Evolutionary conservation across 2,329 filamentous ascomycete genomes (phyloP).

Genomic region (Sporothrix luriei): DNA sequence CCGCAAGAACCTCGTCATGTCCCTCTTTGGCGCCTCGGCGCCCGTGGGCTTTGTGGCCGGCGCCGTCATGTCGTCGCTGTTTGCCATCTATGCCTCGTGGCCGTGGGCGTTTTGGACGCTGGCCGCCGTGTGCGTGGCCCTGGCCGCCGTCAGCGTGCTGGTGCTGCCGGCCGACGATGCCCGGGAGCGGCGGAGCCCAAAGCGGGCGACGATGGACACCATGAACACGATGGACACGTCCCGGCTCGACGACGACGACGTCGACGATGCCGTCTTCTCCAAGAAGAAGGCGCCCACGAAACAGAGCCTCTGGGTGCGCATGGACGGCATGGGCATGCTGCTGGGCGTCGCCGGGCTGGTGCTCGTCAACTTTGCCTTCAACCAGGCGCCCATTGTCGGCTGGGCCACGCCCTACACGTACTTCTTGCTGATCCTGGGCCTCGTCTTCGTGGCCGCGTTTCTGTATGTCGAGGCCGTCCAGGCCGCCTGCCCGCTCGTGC

Average conservation of each 20-base stretch:
- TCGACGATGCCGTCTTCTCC: constrained; percentile 18
- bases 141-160: constrained; percentile 36
- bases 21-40: constrained; percentile 52
- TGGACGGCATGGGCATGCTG: constrained; percentile 39
- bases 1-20: constrained; percentile 63
- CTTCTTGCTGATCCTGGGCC: constrained; percentile 54
- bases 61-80: constrained; percentile 46
- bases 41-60: constrained; percentile 52
- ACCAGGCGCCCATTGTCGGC: constrained; percentile 57
- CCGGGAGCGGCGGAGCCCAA: neutral
- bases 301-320: constrained; percentile 38
- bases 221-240: constrained; percentile 13
- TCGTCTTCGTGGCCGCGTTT: constrained; percentile 54
- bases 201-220: neutral
- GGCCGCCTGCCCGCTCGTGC: constrained; percentile 53
- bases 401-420: constrained; percentile 57
- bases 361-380: constrained; percentile 62
- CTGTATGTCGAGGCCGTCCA: constrained; percentile 51
- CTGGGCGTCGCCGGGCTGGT: constrained; percentile 55
- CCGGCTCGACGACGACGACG: constrained; percentile 26
- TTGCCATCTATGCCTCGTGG: constrained; percentile 50
- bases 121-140: constrained; percentile 37
- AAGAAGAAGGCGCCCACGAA: constrained; percentile 5
- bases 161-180: constrained; percentile 37
- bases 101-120: constrained; percentile 51